Evolutionary conservation across 305 asterid genomes (phyloP).

Genomic region (Fraxinus platypoda): DNA sequence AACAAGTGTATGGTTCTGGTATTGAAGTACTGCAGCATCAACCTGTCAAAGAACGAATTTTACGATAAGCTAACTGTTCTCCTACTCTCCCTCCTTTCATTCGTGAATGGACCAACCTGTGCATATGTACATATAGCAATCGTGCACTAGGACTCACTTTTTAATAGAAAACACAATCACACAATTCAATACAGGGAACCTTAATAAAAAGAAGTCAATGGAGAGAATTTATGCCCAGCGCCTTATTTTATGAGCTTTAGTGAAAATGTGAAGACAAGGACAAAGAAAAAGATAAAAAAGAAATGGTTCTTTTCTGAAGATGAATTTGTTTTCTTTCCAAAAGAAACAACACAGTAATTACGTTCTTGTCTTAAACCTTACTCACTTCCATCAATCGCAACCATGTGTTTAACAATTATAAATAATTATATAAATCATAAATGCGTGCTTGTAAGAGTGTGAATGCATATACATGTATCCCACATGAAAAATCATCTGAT

Average conservation of each 20-base stretch:
- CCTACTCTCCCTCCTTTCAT: background rate
- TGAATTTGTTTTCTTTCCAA: background rate
- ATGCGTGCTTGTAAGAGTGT: background rate
- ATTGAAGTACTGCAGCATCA: conserved; percentile 93
- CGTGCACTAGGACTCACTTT: background rate
- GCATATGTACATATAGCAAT: background rate
- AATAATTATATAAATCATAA: background rate
- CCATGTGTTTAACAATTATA: background rate
- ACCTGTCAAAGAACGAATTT: conserved; percentile 46
- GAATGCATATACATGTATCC: background rate
- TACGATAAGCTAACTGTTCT: conserved; percentile 9
- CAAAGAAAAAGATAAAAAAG: background rate
- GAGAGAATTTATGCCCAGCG: background rate
- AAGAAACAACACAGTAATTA: background rate
- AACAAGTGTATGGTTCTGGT: conserved; percentile 93
- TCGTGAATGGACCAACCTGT: conserved; percentile 4
- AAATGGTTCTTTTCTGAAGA: background rate
- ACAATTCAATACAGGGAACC: background rate
- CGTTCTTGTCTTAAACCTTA: background rate
- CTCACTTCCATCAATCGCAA: conserved; percentile 2
- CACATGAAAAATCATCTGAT: background rate
- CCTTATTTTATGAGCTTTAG: background rate
- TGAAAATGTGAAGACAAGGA: background rate
- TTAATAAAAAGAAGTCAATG: background rate
- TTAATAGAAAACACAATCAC: background rate